Conservation (phyloP, 352 stramenopile species). For the Phytopythium vexans region DNA sequence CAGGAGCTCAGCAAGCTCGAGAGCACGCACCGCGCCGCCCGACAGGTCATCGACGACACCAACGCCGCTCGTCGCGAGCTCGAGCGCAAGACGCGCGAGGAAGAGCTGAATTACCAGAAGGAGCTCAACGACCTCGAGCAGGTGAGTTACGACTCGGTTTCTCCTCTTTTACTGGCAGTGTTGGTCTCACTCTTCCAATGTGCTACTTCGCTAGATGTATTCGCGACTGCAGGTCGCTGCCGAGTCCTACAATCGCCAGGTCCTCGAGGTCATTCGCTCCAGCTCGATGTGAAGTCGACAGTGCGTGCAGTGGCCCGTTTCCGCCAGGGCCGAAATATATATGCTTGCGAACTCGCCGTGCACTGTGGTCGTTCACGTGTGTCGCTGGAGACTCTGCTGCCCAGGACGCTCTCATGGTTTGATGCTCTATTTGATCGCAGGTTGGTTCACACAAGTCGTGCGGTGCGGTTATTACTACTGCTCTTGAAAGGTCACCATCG, state of each 20-base stretch:
- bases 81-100: slow-evolving; percentile 62
- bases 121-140: slow-evolving; percentile 63
- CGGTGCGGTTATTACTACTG: too few relatives aligned
- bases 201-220: slow-evolving; percentile 46
- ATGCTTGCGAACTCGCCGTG: too few relatives aligned
- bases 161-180: slow-evolving; percentile 2
- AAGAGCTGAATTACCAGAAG: slow-evolving; percentile 59
- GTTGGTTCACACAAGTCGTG: too few relatives aligned
- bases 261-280: slow-evolving; percentile 44
- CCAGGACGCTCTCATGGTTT: too few relatives aligned
- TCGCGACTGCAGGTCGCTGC: slow-evolving; percentile 51
- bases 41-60: slow-evolving; percentile 49
- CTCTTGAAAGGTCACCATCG: too few relatives aligned
- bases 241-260: slow-evolving; percentile 66
- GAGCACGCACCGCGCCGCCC: slow-evolving; percentile 36
- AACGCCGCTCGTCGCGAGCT: slow-evolving; percentile 54
- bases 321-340: too few relatives aligned
- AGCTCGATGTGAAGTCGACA: slow-evolving; percentile 4
- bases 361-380: too few relatives aligned
- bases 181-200: too few relatives aligned
- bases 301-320: too few relatives aligned
- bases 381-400: too few relatives aligned
- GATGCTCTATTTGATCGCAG: too few relatives aligned
- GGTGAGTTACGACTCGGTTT: slow-evolving; percentile 19
- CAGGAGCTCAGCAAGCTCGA: slow-evolving; percentile 59